Percentiles rank a stretch among this genome's conserved stretches.
phyloP scores from a whole-genome alignment of 179 eudicot species.

The Beta lomatogona region DNA sequence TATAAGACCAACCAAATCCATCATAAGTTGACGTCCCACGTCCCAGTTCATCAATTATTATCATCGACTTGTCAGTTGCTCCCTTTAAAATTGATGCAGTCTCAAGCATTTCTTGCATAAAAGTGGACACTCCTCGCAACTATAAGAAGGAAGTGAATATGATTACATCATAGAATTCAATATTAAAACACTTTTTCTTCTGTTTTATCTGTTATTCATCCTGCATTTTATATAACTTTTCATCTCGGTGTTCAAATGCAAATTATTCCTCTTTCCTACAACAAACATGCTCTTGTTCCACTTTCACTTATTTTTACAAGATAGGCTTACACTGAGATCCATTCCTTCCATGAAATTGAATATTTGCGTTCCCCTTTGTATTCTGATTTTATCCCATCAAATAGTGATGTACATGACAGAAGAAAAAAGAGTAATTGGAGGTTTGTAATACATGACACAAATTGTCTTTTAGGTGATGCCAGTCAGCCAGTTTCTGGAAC shows the following conservation, averaged over 20 bases:
- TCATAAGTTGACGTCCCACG: conserved; percentile 99
- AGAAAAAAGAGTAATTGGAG: too few relatives aligned
- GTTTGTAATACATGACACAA: too few relatives aligned
- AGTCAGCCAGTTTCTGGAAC: background rate
- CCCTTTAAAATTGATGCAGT: conserved; percentile 98
- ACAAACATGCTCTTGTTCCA: background rate
- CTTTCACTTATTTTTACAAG: background rate
- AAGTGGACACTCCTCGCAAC: conserved; percentile 98
- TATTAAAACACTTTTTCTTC: background rate
- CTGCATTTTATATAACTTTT: background rate
- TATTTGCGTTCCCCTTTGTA: background rate
- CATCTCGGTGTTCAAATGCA: background rate
- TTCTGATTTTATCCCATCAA: background rate
- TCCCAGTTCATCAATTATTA: conserved; percentile 95
- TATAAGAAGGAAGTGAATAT: conserved; percentile 29
- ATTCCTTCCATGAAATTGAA: background rate
- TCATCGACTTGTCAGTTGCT: conserved; percentile 85
- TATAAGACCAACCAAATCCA: conserved; percentile 85
- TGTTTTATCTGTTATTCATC: background rate
- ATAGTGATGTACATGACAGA: background rate
- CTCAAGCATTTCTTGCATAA: conserved; percentile 99
- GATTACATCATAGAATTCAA: background rate
- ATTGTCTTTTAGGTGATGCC: background rate
- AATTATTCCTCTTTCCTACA: background rate
- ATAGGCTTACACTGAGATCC: background rate